A percentile compares a stretch with the other conserved stretches of the same genome.
Evolutionary conservation across 2,329 filamentous ascomycete species (phyloP).

Genomic region (Beauveria pseudobassiana): DNA sequence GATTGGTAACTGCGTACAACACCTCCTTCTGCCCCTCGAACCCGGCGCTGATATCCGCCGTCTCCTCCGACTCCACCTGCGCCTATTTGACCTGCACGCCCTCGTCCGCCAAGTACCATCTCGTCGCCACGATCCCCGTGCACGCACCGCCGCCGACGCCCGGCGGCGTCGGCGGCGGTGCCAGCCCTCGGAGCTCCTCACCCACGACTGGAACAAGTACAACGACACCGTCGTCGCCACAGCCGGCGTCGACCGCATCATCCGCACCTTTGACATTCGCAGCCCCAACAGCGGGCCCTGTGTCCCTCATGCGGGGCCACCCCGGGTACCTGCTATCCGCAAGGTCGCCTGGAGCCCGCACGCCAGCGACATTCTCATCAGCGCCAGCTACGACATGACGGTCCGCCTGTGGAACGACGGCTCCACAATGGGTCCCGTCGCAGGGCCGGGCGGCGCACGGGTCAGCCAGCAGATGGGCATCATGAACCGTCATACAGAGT

Average conservation of each 20-base stretch:
- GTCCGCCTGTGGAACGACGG: constrained; percentile 88
- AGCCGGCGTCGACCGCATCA: constrained; percentile 77
- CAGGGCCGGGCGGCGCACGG: constrained; percentile 28
- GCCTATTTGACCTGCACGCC: constrained; percentile 88
- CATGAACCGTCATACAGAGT: constrained; percentile 93
- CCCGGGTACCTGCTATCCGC: constrained; percentile 82
- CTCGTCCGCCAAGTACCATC: constrained; percentile 77
- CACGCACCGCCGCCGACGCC: constrained; percentile 48
- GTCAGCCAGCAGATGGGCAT: constrained; percentile 68
- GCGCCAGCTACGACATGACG: constrained; percentile 96
- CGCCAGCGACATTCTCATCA: constrained; percentile 77
- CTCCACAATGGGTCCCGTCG: constrained; percentile 30
- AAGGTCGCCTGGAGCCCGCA: constrained; percentile 89
- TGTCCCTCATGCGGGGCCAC: constrained; percentile 74
- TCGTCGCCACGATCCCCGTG: constrained; percentile 74
- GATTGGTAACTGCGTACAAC: constrained; percentile 87
- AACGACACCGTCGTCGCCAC: constrained; percentile 76
- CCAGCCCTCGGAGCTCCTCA: constrained; percentile 65
- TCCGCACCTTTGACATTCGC: constrained; percentile 87
- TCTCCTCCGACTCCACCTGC: constrained; percentile 84
- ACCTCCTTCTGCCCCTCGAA: constrained; percentile 86
- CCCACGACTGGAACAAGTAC: constrained; percentile 99
- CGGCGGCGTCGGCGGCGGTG: constrained; percentile 25
- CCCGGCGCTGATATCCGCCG: constrained; percentile 76
- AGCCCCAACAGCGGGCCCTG: constrained; percentile 64